A percentile compares a stretch with the other conserved stretches of the same genome.
Conservation (phyloP, 164 flowering plant genomes). For the Dillenia turbinata region DNA sequence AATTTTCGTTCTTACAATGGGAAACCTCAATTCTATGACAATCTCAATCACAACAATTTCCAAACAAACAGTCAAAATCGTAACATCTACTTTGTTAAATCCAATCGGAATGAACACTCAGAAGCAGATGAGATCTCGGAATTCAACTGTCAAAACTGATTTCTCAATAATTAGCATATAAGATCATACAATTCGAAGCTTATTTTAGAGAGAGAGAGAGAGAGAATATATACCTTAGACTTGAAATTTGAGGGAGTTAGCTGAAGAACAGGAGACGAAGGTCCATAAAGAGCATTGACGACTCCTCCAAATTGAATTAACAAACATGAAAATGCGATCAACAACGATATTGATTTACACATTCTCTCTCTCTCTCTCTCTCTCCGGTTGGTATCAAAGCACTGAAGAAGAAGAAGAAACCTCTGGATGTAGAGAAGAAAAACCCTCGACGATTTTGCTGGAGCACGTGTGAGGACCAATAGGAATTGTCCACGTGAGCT, state of each 20-base stretch:
- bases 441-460: not conserved
- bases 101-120: constrained; percentile 6
- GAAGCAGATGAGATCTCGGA: not conserved
- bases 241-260: constrained; percentile 83
- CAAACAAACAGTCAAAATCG: not conserved
- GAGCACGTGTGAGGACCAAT: constrained; percentile 27
- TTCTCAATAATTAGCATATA: not conserved
- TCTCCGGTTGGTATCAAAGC: not conserved
- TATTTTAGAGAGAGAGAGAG: not conserved
- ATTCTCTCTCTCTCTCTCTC: constrained; percentile 13
- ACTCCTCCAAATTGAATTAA: constrained; percentile 8
- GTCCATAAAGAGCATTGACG: constrained; percentile 56
- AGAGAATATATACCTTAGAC: constrained; percentile 65
- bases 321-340: constrained; percentile 14
- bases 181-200: not conserved
- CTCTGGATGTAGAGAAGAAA: constrained; percentile 3
- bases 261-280: constrained; percentile 86
- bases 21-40: not conserved
- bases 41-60: constrained; percentile 10
- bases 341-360: constrained; percentile 10
- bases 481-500: constrained; percentile 2
- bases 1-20: too few species aligned
- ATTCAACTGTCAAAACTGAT: not conserved
- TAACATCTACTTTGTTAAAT: not conserved
- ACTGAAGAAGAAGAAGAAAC: constrained; percentile 4